phyloP scores from a whole-genome alignment of 192 early-diverging fungal species.

The Coemansia sp. region DNA sequence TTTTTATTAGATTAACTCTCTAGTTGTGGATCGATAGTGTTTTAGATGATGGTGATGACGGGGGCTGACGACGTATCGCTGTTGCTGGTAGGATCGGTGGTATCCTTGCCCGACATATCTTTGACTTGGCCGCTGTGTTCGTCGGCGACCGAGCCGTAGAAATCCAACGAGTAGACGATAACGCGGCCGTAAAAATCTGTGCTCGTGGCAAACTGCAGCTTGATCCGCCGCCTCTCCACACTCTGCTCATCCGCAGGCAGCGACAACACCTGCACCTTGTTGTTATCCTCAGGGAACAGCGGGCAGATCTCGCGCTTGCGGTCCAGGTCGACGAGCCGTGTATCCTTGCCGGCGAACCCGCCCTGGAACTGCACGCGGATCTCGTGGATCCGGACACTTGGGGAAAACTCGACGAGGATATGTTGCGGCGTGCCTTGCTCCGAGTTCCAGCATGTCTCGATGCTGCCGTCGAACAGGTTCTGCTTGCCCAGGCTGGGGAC shows the following conservation, averaged over 20 bases:
- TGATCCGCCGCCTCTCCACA: slow-evolving; percentile 42
- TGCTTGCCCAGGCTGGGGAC: slow-evolving; percentile 75
- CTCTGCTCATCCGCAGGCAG: slow-evolving; percentile 21
- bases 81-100: too few species aligned
- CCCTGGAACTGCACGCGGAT: slow-evolving; percentile 79
- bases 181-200: slow-evolving; percentile 88
- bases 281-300: slow-evolving; percentile 76
- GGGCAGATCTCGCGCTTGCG: slow-evolving; percentile 35
- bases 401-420: slow-evolving; percentile 67
- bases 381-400: slow-evolving; percentile 32
- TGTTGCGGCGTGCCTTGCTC: slow-evolving; percentile 80
- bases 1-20: not conserved
- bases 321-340: slow-evolving; percentile 52
- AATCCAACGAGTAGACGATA: slow-evolving; percentile 71
- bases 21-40: not conserved
- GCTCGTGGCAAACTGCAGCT: slow-evolving; percentile 61
- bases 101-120: too few species aligned
- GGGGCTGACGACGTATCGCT: not conserved
- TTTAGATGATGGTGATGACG: not conserved
- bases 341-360: slow-evolving; percentile 79
- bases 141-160: slow-evolving; percentile 41
- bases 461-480: slow-evolving; percentile 69
- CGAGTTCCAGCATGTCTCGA: slow-evolving; percentile 95
- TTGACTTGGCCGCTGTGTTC: not conserved
- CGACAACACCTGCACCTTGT: slow-evolving; percentile 57